phyloP scores from a whole-genome alignment of 1,284 basidiomycete genomes.

The Phaffia rhodozyma region DNA sequence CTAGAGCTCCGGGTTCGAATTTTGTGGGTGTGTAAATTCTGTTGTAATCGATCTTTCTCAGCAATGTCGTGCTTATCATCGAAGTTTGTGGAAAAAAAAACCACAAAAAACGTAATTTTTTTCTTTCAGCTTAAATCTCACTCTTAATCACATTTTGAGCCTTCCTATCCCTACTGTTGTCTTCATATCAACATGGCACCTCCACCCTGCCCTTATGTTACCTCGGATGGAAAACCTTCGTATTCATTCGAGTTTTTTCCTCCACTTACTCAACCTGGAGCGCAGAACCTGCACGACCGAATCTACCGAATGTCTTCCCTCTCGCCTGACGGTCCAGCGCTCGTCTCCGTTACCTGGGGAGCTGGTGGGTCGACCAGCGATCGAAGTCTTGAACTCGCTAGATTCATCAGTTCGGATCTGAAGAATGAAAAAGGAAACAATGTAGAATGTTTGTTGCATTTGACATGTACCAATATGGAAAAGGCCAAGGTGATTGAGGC shows the following conservation, averaged over 20 bases:
- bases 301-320: conserved; percentile 58
- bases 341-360: conserved; percentile 87
- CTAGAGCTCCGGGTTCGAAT: too few relatives aligned
- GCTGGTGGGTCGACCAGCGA: conserved; percentile 90
- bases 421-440: conserved; percentile 43
- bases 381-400: conserved; percentile 73
- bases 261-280: conserved; percentile 82
- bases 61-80: too few relatives aligned
- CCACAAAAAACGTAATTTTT: too few relatives aligned
- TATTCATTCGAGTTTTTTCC: conserved; percentile 87
- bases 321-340: conserved; percentile 37
- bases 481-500: conserved; percentile 74
- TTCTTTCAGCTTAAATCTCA: too few relatives aligned
- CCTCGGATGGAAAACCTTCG: background rate
- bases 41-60: too few relatives aligned
- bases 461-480: conserved; percentile 97
- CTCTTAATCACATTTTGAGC: too few relatives aligned
- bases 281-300: conserved; percentile 70
- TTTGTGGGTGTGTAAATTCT: too few relatives aligned
- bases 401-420: conserved; percentile 44
- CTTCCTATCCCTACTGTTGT: too few relatives aligned
- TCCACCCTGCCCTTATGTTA: conserved; percentile 11
- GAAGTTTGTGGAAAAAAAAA: too few relatives aligned
- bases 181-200: background rate
- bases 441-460: conserved; percentile 77